Evolutionary conservation across 768 basidiomycete genomes (phyloP).

Genomic region (Hebeloma cylindrosporum): DNA sequence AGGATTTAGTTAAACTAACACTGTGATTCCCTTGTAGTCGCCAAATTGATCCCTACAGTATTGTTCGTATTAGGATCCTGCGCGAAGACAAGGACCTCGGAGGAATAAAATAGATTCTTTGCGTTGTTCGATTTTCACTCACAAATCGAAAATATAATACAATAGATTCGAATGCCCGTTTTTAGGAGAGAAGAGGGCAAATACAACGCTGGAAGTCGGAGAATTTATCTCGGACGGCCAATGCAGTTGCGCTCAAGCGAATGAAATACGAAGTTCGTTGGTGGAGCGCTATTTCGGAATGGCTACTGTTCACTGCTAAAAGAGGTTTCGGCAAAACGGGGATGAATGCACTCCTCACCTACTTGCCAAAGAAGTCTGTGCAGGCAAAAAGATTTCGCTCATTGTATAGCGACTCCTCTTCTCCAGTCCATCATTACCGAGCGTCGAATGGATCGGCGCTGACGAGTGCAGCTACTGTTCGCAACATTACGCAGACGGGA

Average conservation of each 20-base stretch:
- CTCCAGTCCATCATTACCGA: slow-evolving; percentile 26
- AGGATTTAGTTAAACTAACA: slow-evolving; percentile 12
- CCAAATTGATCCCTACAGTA: slow-evolving; percentile 20
- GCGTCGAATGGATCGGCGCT: slow-evolving; percentile 20
- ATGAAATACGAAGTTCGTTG: slow-evolving; percentile 22
- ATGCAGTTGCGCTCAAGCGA: slow-evolving; percentile 17
- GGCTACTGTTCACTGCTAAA: slow-evolving; percentile 17
- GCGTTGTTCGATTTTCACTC: slow-evolving; percentile 1
- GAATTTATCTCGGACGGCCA: slow-evolving; percentile 17
- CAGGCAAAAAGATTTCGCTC: slow-evolving; percentile 18
- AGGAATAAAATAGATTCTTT: slow-evolving; percentile 11
- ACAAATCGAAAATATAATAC: slow-evolving; percentile 26
- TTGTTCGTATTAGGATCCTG: slow-evolving; percentile 18
- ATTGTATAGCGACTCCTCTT: slow-evolving; percentile 19
- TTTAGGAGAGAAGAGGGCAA: slow-evolving; percentile 23
- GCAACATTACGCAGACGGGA: too few species aligned
- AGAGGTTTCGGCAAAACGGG: not conserved
- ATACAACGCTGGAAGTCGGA: slow-evolving; percentile 23
- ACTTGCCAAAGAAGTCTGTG: slow-evolving; percentile 26
- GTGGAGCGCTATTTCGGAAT: slow-evolving; percentile 17
- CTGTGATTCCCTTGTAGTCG: slow-evolving; percentile 23
- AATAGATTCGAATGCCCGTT: slow-evolving; percentile 20
- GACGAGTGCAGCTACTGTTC: too few species aligned
- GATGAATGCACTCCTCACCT: not conserved
- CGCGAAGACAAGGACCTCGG: slow-evolving; percentile 24